These are phyloP conservation scores for Phytophthora pseudosyringae DNA, from an alignment of 352 stramenopile genomes.

Conservation along the genomic window DNA sequence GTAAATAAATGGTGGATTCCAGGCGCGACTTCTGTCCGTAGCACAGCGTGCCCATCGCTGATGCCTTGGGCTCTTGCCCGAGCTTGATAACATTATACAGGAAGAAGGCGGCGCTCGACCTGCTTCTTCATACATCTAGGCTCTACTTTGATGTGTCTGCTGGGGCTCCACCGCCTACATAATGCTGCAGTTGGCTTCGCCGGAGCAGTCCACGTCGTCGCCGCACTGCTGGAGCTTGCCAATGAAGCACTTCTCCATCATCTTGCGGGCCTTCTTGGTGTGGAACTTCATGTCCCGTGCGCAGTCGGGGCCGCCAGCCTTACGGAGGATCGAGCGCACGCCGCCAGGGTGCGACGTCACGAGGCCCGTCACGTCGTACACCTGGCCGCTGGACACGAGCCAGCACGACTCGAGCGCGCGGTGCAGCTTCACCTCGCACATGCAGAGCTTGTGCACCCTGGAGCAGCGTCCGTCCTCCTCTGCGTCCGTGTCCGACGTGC, in stretches of 20 bases:
- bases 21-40: not conserved
- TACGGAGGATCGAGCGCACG: slow-evolving; percentile 78
- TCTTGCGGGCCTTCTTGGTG: slow-evolving; percentile 74
- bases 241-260: slow-evolving; percentile 85
- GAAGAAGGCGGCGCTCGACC: slow-evolving; percentile 3
- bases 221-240: slow-evolving; percentile 75
- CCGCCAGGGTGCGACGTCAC: slow-evolving; percentile 79
- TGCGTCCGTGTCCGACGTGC: slow-evolving; percentile 27
- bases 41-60: slow-evolving; percentile 9
- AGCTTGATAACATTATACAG: slow-evolving; percentile 38
- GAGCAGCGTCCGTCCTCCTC: slow-evolving; percentile 56
- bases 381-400: slow-evolving; percentile 91
- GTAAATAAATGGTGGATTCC: slow-evolving; percentile 33
- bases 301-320: slow-evolving; percentile 78
- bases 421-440: slow-evolving; percentile 87
- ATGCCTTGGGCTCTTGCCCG: not conserved
- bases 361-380: slow-evolving; percentile 89
- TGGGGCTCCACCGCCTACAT: slow-evolving; percentile 49
- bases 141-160: slow-evolving; percentile 2
- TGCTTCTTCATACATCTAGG: slow-evolving; percentile 23
- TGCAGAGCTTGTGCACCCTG: slow-evolving; percentile 69
- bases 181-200: slow-evolving; percentile 64
- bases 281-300: slow-evolving; percentile 86
- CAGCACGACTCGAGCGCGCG: slow-evolving; percentile 93
- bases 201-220: slow-evolving; percentile 39